Evolutionary conservation across 148 eudicot species (phyloP), one percentile per base, ranked within the genome.

Genomic region (Rhododendron henanense): DNA sequence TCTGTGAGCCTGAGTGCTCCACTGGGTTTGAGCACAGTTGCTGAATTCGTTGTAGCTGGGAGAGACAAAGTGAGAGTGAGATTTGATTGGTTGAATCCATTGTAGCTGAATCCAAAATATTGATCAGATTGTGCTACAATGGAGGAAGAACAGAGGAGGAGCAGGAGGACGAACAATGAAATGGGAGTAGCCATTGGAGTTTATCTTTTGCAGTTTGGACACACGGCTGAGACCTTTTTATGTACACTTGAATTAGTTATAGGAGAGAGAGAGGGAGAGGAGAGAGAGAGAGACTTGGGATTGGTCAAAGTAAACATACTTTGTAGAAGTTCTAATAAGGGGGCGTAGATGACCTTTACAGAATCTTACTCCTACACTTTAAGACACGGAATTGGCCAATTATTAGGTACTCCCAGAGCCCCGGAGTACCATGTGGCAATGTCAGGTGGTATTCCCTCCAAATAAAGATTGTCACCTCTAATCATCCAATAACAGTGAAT

Each of bases 1-100:
- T 87, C 41, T 0, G 90, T 89, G 48, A 89, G 90, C 75, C 57
- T 39, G n/a, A 89, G 87, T 21, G 90, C 90, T 59, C 87, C 88
- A 59, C 79, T 57, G n/a, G 85, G 73, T 63, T 84, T 75, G 85
- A 67, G 8, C 1, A 74, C 14, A 0, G 85, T 81, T 3, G 83
- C 57, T n/a, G n/a, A n/a, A n/a, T n/a, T n/a, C n/a, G n/a, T n/a
- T n/a, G n/a, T n/a, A n/a, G n/a, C n/a, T n/a, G n/a, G n/a, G n/a
- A n/a, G n/a, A n/a, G n/a, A n/a, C n/a, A n/a, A n/a, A n/a, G n/a
- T n/a, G n/a, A n/a, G n/a, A n/a, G n/a, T n/a, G n/a, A n/a, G n/a
- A n/a, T n/a, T n/a, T n/a, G n/a, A n/a, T n/a, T n/a, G n/a, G n/a
- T n/a, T n/a, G n/a, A n/a, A n/a, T n/a, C n/a, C n/a, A n/a, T n/a